These are phyloP conservation scores for Nakaseomyces sp. DNA, from an alignment of 1,139 yeast species.

Conservation along the genomic window DNA sequence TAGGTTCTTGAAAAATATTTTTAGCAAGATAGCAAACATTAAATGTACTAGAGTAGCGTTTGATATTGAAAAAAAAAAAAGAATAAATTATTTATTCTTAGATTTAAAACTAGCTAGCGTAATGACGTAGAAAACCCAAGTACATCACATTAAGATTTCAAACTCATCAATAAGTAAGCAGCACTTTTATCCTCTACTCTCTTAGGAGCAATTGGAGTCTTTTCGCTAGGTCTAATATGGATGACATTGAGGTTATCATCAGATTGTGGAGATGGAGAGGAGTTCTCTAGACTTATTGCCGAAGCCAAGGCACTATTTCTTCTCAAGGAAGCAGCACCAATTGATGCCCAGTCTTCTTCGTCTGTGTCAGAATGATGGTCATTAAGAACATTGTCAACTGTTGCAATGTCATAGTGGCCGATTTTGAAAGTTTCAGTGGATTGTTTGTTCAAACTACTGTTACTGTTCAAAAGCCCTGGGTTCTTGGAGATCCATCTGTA, in stretches of 20 bases:
- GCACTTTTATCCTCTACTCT: constrained; percentile 21
- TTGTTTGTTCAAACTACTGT: not conserved
- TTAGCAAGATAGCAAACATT: too few species aligned
- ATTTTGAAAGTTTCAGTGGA: not conserved
- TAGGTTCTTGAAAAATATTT: too few species aligned
- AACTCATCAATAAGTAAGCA: constrained; percentile 26
- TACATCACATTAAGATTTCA: constrained; percentile 24
- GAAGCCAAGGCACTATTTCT: constrained; percentile 25
- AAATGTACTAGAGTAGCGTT: too few species aligned
- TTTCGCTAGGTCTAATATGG: constrained; percentile 7
- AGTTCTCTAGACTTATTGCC: constrained; percentile 6
- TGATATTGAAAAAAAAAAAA: too few species aligned
- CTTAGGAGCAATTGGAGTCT: constrained; percentile 11
- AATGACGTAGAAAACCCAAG: too few species aligned
- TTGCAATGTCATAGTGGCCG: not conserved
- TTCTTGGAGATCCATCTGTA: constrained; percentile 4
- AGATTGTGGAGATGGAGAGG: constrained; percentile 10
- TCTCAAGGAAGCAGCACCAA: constrained; percentile 63
- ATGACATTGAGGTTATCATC: constrained; percentile 15
- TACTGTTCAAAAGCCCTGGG: not conserved
- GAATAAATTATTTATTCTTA: too few species aligned
- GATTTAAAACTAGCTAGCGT: too few species aligned
- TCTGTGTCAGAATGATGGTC: constrained; percentile 52
- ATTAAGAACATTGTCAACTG: constrained; percentile 2
- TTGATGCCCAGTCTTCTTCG: constrained; percentile 91